Evolutionary conservation across 2,329 filamentous ascomycete genomes (phyloP).

Genomic region (Intubia oerlemansii): DNA sequence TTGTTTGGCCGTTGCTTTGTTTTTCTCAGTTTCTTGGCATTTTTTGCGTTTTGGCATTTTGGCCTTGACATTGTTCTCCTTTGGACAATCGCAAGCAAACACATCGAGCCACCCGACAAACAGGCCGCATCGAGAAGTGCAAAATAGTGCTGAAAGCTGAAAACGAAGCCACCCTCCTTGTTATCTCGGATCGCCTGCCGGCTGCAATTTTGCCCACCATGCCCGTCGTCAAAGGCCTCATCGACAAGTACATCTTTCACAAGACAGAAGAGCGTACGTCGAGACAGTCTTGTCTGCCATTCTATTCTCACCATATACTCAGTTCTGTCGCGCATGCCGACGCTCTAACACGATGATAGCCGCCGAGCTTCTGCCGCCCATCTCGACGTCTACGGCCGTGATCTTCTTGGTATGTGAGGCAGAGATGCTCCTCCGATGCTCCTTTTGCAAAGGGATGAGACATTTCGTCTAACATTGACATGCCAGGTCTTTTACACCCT

Average conservation of each 20-base stretch:
- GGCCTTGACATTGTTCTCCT: no score
- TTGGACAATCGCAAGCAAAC: no score
- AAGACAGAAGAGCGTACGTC: slow-evolving; percentile 7
- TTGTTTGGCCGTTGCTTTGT: no score
- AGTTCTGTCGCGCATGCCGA: no score
- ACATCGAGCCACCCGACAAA: no score
- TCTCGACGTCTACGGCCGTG: slow-evolving; percentile 17
- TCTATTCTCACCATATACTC: background rate
- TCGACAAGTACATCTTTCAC: slow-evolving; percentile 9
- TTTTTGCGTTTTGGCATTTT: no score
- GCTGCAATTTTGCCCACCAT: slow-evolving; percentile 6
- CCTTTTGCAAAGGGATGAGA: no score
- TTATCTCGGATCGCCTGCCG: no score
- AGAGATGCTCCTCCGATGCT: no score
- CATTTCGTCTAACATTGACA: no score
- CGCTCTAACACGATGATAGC: background rate
- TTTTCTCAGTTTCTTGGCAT: no score
- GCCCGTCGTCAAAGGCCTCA: slow-evolving; percentile 8
- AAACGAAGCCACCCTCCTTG: background rate
- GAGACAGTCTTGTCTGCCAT: background rate
- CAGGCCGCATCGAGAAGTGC: no score
- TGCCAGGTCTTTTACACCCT: slow-evolving; percentile 66
- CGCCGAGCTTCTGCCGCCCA: slow-evolving; percentile 15
- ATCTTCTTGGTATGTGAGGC: slow-evolving; percentile 17
- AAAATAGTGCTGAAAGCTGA: background rate